Base-by-base conservation (phyloP, 1,139 yeast genomes). In the Debaryomyces psychrophilus region DNA sequence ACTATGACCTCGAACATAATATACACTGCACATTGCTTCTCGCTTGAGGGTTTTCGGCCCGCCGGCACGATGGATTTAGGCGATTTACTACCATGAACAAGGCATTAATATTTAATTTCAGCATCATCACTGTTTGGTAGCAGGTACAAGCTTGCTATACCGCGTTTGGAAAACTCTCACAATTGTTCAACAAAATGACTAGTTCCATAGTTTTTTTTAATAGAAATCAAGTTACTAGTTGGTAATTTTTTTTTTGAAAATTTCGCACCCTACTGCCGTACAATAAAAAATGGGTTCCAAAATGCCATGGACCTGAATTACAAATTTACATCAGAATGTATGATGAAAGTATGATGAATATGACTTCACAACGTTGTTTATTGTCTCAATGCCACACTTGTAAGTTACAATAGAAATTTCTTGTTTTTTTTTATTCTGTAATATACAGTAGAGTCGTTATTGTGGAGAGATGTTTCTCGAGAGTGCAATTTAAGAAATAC, bases 211-310 rank as follows among this genome's bases (percentile, higher is more conserved):
- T 8, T 7, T 29, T 31, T n/a, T 31, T 29, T 12, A 22, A 22
- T 33, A 8, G 8, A 18, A 4, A 3, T 18, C 11, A 15, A 8
- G 11, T 2, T 20, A 20, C 14, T 18, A 5, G n/a, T 17, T 11
- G 3, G 18, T 18, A 18, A 2, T 8, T 29, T 7, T 4, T 8
- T 29, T 7, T 1, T 15, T 5, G 25, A 33, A 14, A 18, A 18
- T 33, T 33, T 33, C 36, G 36, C 36, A 33, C 36, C 35, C 25
- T 18, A 33, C n/a, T 33, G 36, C 36, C 36, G 36, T 33, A 33
- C 20, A 33, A 11, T 17, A 4, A 17, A 15, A 17, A 17, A 15
- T 15, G 35, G 35, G 14, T 31, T 31, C 25, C 25, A 18, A 31
- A 18, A 33, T 33, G 36, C 25, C 36, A 18, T 20, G 9, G 33